Evolutionary conservation across 495 filamentous ascomycete species (phyloP), one percentile per base, ranked within the genome.

Genomic region (Rhypophila decipiens): DNA sequence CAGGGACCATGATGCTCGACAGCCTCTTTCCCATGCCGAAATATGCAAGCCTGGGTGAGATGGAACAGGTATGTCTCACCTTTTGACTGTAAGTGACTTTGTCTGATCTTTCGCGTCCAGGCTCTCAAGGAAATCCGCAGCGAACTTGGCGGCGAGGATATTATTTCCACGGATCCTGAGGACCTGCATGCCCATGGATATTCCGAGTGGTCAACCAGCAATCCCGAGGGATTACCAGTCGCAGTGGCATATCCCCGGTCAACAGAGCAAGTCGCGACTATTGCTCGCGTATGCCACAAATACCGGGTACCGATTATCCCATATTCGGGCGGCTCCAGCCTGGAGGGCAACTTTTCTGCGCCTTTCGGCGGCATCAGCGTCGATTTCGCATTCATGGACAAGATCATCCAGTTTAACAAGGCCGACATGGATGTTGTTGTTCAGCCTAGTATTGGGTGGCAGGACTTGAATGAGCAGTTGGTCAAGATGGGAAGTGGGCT

Each of bases 361-460:
- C 86, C 89, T 0, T 82, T 80, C 61, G 87, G 88, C 10, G 90
- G 90, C 13, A 77, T 96, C 60, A 88, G 82, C 46, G 87, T 96
- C 35, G 90, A 96, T 57, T 95, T 96, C 59, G 79, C 80, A 13
- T 77, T 71, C 53, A 96, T 96, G 90, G 82, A 94, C 59, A 75
- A 83, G 52, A 85, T 95, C 24, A 33, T 95, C 23, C 71, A 81
- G 35, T 72, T 95, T 39, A 84, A 95, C 61, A 80, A 86, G 44
- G 84, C 85, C 4, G 90, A 96, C 63, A 85, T 96, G 85, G 90
- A 96, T 58, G 72, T 95, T 48, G 84, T 93, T 5, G 90, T 96
- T 8, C 90, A 96, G 57, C 90, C 90, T 2, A 83, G 82, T 9
- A 86, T 96, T 33, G 81, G 83, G n/a, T 96, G 89, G 88, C 88